Evolutionary conservation across 495 filamentous ascomycete genomes (phyloP).

Genomic region (Talaromyces proteolyticus): DNA sequence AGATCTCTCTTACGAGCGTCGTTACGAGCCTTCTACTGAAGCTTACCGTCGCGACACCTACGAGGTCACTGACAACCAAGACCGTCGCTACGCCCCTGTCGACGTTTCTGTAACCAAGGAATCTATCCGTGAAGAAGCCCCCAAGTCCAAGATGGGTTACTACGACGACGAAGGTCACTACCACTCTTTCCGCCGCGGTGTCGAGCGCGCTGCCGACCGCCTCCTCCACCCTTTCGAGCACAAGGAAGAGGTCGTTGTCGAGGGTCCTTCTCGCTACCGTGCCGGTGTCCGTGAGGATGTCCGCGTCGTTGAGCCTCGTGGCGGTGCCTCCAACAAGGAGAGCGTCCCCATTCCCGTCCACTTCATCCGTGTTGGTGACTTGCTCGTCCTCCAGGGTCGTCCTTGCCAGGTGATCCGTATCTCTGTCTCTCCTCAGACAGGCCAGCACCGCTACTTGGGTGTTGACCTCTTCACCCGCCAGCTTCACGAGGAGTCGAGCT

Average conservation of each 20-base stretch:
- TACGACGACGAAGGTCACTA: slow-evolving; percentile 98
- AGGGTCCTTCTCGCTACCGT: slow-evolving; percentile 33
- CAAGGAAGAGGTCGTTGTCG: slow-evolving; percentile 52
- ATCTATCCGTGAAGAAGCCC: slow-evolving; percentile 43
- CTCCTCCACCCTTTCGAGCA: slow-evolving; percentile 63
- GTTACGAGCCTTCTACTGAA: slow-evolving; percentile 18
- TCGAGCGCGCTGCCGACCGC: slow-evolving; percentile 78
- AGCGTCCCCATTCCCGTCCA: slow-evolving; percentile 98
- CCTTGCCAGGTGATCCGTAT: slow-evolving; percentile 99
- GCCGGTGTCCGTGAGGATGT: slow-evolving; percentile 42
- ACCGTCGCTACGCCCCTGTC: slow-evolving; percentile 35
- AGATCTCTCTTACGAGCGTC: slow-evolving; percentile 52
- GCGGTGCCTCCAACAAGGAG: slow-evolving; percentile 51
- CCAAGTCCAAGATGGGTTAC: slow-evolving; percentile 86
- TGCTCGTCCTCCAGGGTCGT: slow-evolving; percentile 97
- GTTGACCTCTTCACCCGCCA: slow-evolving; percentile 99
- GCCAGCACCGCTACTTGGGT: slow-evolving; percentile 98
- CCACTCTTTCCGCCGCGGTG: slow-evolving; percentile 85
- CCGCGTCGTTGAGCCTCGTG: slow-evolving; percentile 48
- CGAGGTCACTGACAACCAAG: slow-evolving; percentile 14
- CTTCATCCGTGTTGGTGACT: slow-evolving; percentile 97
- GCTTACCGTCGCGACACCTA: slow-evolving; percentile 19
- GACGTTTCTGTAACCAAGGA: slow-evolving; percentile 32
- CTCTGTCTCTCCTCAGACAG: slow-evolving; percentile 94
- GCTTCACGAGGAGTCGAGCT: slow-evolving; percentile 97